A percentile compares a stretch with the other conserved stretches of the same genome.
These are phyloP conservation scores for Cladophialophora bantiana DNA, from an alignment of 2,329 filamentous ascomycete species.

Conservation along the genomic window DNA sequence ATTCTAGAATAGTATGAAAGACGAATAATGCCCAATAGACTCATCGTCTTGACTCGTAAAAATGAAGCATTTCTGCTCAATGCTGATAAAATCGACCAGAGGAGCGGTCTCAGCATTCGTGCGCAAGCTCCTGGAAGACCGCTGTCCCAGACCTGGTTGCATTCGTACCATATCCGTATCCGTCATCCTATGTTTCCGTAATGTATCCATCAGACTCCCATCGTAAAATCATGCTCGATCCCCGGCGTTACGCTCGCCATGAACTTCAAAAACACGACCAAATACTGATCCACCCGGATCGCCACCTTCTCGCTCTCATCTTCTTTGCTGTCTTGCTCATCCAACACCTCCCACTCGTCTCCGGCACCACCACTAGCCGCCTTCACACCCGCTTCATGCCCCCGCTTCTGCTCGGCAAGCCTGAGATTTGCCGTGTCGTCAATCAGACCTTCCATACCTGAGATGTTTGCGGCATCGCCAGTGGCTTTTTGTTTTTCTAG, in stretches of 20 bases:
- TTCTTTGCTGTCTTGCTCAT: slow-evolving; percentile 55
- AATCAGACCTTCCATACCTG: slow-evolving; percentile 83
- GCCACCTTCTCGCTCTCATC: slow-evolving; percentile 55
- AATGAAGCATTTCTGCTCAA: not conserved
- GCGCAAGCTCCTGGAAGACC: not conserved
- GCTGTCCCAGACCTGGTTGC: not conserved
- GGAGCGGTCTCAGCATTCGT: not conserved
- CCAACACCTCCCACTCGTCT: slow-evolving; percentile 70
- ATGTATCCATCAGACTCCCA: slow-evolving; percentile 72
- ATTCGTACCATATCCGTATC: not conserved
- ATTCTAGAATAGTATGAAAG: not conserved
- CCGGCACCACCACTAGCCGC: slow-evolving; percentile 52
- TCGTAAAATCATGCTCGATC: slow-evolving; percentile 97
- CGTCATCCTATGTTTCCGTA: not conserved
- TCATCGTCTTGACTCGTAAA: not conserved
- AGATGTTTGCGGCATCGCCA: slow-evolving; percentile 61
- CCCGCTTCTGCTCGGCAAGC: slow-evolving; percentile 47
- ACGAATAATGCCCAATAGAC: not conserved
- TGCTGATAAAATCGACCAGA: not conserved
- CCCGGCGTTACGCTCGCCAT: slow-evolving; percentile 91
- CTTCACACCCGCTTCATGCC: slow-evolving; percentile 46
- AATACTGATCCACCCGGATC: slow-evolving; percentile 59
- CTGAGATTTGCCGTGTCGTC: slow-evolving; percentile 73
- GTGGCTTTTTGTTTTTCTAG: slow-evolving; percentile 76
- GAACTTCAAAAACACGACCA: slow-evolving; percentile 66